Base-by-base conservation (phyloP, 768 basidiomycete species). In the Kockovaella imperatae region DNA sequence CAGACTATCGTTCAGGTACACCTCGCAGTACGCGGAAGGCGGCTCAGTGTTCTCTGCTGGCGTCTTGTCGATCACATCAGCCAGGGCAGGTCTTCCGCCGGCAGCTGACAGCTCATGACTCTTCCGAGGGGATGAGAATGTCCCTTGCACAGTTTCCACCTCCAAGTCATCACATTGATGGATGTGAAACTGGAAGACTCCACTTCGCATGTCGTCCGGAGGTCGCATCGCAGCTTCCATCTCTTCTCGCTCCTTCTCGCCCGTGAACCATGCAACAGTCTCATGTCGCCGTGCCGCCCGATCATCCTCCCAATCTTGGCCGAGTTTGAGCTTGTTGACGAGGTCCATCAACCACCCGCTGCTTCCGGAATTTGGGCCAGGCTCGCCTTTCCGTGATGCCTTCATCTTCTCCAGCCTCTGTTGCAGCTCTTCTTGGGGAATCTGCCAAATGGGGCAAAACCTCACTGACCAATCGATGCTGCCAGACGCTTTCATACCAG, bases 1-100 rank as follows among this genome's bases (percentile, higher is more conserved):
- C 23, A 73, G 53, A 23, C 60, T 52, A 23, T 71, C 72, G 38
- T 73, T 73, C 23, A 73, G 53, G 24, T 67, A 56, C 10, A 73
- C 68, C 48, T 72, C 67, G 44, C 53, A 57, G 36, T 71, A 71
- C 21, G 66, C 57, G 3, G 64, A 67, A 5, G 68, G 67, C 7
- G 62, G 67, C 29, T 63, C 57, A 4, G 60, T 60, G 39, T 60
- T 59, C 31, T 67, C 67, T 14, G 58, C 56, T 0, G 67, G 36
- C 3, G 61, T 52, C 1, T 57, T 47, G 42, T 69, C 67, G 14
- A 64, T 47, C 1, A 64, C 38, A 30, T 59, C 57, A 17, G 52
- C 57, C 15, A 69, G 39, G 25, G 69, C 69, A 24, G 63, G 60
- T 30, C 48, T 50, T 21, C 65, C 65, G 3, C 50, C 54, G 6